Conservation (phyloP, 192 early-diverging fungal species). For the Backusella tuberculispora region DNA sequence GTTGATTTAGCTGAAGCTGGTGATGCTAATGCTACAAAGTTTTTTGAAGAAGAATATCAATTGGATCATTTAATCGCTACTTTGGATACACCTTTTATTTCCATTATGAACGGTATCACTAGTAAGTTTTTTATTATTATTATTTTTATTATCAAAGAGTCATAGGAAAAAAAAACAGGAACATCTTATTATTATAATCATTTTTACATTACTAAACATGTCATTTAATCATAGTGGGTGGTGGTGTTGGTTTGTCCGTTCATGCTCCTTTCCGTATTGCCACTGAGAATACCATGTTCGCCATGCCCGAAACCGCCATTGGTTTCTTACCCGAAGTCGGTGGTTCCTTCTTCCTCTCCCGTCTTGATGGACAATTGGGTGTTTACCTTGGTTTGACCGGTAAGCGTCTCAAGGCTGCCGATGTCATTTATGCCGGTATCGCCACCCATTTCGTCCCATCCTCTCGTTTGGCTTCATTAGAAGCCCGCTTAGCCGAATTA, state of each 20-base stretch:
- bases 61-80: constrained; percentile 93
- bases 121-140: constrained; percentile 52
- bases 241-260: constrained; percentile 93
- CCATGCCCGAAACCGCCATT: constrained; percentile 98
- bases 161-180: no score
- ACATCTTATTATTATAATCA: no score
- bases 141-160: no score
- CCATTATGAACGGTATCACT: constrained; percentile 86
- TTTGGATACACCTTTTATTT: constrained; percentile 84
- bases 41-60: constrained; percentile 92
- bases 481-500: constrained; percentile 80
- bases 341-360: constrained; percentile 91
- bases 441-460: constrained; percentile 97
- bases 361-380: constrained; percentile 94
- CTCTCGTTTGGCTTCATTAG: constrained; percentile 76
- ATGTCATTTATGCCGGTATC: constrained; percentile 90
- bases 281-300: constrained; percentile 92
- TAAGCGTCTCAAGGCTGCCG: constrained; percentile 72
- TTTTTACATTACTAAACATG: no score
- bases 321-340: constrained; percentile 98
- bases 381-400: constrained; percentile 93
- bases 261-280: constrained; percentile 97
- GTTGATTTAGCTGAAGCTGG: constrained; percentile 47
- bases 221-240: no score
- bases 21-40: constrained; percentile 69